Evolutionary conservation across 345 rosid genomes (phyloP), one percentile per base, ranked within the genome.

Genomic region (Mallotus nudiflorus): DNA sequence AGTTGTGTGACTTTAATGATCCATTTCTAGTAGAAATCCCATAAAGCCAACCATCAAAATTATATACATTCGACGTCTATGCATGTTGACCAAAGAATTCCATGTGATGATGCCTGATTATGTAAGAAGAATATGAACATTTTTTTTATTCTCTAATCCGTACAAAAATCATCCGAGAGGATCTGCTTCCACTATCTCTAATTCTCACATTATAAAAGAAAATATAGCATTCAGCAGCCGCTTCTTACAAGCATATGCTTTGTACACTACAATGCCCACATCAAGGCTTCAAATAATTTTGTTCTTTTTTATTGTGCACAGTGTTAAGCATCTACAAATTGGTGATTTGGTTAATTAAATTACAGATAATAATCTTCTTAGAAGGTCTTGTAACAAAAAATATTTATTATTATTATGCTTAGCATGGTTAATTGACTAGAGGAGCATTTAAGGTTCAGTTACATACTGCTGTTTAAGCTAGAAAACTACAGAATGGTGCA

Each of bases 41-140:
- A 3, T 15, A 62, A 24, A 20, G 31, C 40, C 19, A 8, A 24
- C 18, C 6, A 40, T 15, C 3, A 13, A 5, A 4, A 7, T 25
- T 64, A 16, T 45, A 45, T 45, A 27, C 67, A 25, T n/a, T n/a
- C n/a, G n/a, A n/a, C n/a, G n/a, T n/a, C 54, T 14, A 64, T 57
- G 5, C 18, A 2, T 45, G 67, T 45, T 64, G 52, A 46, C 35
- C 67, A 18, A 16, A 27, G 46, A 64, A 0, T 28, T 18, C 20
- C 24, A 27, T 27, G 22, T 16, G 37, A 44, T 61, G 45, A 42
- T 42, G 46, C 27, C 20, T 28, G 39, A 57, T 57, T 14, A 13
- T 5, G 62, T 57, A 31, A 57, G 62, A 31, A 57, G 62, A 57
- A 15, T 44, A 9, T 14, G 29, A 42, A 50, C 40, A 62, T 40